Evolutionary conservation across 176 grass and related monocot genomes (phyloP).

Genomic region (Pharus latifolius): DNA sequence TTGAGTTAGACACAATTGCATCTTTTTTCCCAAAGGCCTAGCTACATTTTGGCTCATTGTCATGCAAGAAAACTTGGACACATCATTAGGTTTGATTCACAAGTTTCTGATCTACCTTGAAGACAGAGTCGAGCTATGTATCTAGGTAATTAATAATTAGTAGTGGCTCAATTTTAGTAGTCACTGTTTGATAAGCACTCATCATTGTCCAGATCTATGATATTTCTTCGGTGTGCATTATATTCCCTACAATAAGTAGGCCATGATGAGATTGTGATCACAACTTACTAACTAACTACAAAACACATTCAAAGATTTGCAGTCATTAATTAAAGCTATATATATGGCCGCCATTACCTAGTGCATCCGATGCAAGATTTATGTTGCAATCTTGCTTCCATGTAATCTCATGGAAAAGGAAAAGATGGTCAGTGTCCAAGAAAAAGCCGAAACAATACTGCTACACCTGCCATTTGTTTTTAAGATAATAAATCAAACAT

Average conservation of each 20-base stretch:
- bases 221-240: background rate
- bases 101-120: conserved; percentile 25
- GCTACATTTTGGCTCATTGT: background rate
- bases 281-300: conserved; percentile 34
- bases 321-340: no score
- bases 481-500: no score
- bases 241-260: conserved; percentile 20
- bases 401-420: conserved; percentile 16
- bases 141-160: background rate
- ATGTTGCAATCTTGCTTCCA: conserved; percentile 18
- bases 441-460: conserved; percentile 8
- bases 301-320: conserved; percentile 14
- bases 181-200: background rate
- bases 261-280: conserved; percentile 16
- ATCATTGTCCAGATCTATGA: background rate
- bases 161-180: background rate
- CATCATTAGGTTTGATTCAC: conserved; percentile 15
- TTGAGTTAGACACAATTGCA: conserved; percentile 19
- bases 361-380: background rate
- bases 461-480: no score
- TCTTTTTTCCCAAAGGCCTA: background rate
- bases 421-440: conserved; percentile 1
- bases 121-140: background rate
- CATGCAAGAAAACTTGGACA: background rate
- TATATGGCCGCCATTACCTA: conserved; percentile 3